phyloP scores from a whole-genome alignment of 2,329 filamentous ascomycete species.

The Peltaster fructicola region DNA sequence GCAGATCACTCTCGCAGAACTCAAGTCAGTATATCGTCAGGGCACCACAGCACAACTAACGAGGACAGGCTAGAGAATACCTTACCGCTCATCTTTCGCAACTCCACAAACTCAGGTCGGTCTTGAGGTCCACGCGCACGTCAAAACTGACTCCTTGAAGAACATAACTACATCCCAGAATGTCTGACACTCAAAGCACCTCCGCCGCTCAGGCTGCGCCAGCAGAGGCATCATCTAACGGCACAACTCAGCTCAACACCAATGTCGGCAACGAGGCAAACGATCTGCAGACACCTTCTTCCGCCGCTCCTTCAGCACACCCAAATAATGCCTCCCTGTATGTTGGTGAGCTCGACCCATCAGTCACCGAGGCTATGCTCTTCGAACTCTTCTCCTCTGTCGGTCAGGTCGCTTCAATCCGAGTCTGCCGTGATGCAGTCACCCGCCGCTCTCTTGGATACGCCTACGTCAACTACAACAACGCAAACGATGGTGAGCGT shows the following conservation, averaged over 20 bases:
- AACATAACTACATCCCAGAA: conserved; percentile 5
- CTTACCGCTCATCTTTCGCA: neutral
- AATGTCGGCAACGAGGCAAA: conserved; percentile 48
- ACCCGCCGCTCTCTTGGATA: conserved; percentile 97
- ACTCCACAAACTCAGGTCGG: too few relatives aligned
- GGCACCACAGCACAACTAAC: conserved; percentile 1
- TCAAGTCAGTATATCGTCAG: conserved; percentile 2
- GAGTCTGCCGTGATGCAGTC: conserved; percentile 97
- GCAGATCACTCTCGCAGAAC: conserved; percentile 2
- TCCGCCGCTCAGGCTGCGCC: conserved; percentile 47
- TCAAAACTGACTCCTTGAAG: conserved; percentile 3
- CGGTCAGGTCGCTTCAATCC: conserved; percentile 94
- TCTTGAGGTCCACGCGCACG: conserved; percentile 3
- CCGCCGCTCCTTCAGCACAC: conserved; percentile 48
- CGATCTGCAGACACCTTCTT: conserved; percentile 52
- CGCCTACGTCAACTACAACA: conserved; percentile 99
- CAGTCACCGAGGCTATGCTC: conserved; percentile 98
- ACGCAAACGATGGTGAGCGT: conserved; percentile 87
- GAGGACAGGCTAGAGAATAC: neutral
- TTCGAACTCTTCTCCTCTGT: conserved; percentile 99
- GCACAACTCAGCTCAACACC: conserved; percentile 49
- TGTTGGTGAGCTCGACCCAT: conserved; percentile 93
- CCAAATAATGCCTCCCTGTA: conserved; percentile 96
- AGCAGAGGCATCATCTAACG: conserved; percentile 36
- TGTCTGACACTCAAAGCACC: conserved; percentile 32